Conservation (phyloP, 495 filamentous ascomycete species). For the Letharia lupina region DNA sequence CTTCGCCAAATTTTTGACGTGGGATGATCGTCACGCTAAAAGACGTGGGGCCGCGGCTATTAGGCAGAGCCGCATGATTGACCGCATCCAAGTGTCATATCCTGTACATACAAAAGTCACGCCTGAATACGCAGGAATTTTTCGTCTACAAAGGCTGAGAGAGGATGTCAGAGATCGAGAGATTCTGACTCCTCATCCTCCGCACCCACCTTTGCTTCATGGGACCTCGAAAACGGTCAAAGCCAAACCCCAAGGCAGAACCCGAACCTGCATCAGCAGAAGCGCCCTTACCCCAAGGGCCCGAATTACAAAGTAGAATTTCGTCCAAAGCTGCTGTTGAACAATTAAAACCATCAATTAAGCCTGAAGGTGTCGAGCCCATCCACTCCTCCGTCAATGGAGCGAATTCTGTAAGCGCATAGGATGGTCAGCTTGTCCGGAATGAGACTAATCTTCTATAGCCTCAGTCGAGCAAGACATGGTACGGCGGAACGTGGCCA, state of each 20-base stretch:
- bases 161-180: neutral
- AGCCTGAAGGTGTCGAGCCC: neutral
- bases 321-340: conserved; percentile 20
- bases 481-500: conserved; percentile 58
- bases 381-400: neutral
- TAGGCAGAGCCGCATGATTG: no score
- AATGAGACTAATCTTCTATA: conserved; percentile 4
- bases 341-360: neutral
- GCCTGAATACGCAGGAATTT: no score
- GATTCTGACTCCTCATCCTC: neutral
- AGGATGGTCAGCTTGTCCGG: neutral
- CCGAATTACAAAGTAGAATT: conserved; percentile 28
- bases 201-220: conserved; percentile 20
- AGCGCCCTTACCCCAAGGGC: conserved; percentile 30
- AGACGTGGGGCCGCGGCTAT: no score
- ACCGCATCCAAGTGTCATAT: no score
- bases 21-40: no score
- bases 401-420: conserved; percentile 6
- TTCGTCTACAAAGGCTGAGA: neutral
- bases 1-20: neutral
- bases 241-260: conserved; percentile 45
- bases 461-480: conserved; percentile 39
- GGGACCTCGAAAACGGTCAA: conserved; percentile 58
- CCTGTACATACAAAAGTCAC: no score
- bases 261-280: conserved; percentile 29